Evolutionary conservation across 106 monocot species (phyloP), one percentile per base, ranked within the genome.

Genomic region (Chionographis japonica): DNA sequence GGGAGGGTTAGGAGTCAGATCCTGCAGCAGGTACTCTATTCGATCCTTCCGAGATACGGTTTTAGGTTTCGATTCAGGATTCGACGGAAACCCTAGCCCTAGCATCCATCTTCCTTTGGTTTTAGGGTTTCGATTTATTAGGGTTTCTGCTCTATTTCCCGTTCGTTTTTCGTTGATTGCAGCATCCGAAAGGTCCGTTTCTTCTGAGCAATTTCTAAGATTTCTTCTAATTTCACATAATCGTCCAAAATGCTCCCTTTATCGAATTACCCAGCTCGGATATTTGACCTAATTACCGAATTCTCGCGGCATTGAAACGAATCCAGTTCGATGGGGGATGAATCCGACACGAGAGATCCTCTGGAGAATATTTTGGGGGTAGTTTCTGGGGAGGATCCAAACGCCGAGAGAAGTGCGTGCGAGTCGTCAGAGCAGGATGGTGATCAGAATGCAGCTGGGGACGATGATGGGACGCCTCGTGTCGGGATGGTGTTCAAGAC

Each of bases 401-500:
- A 65, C 56, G 27, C 42, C 27, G 46, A 56, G 4, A n/a, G n/a
- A 9, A 51, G 27, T 60, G 73, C 46, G 46, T 10, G 46, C 8
- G 9, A 46, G 46, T 46, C 46, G 46, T 46, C 19, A 2, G 49
- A 69, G 13, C 65, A 56, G 17, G 58, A 27, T 12, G 70, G 60
- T 18, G 80, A 40, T 3, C 53, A 74, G 8, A 61, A 13, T 4
- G 12, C 37, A 12, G 20, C 12, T 17, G 62, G 6, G 18, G 67
- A 37, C n/a, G 69, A 77, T 38, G 77, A 65, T 41, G 73, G 67
- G 14, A 63, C 63, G 8, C 82, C 82, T 39, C 50, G 52, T 18
- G 68, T 77, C 20, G 82, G 77, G 19, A 73, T 82, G 82, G 56
- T 77, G 2, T 82, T 82, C 52, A 77, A 77, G 54, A 76, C 63